Conservation (phyloP, 2,329 filamentous ascomycete species). For the Septoria petroselini region DNA sequence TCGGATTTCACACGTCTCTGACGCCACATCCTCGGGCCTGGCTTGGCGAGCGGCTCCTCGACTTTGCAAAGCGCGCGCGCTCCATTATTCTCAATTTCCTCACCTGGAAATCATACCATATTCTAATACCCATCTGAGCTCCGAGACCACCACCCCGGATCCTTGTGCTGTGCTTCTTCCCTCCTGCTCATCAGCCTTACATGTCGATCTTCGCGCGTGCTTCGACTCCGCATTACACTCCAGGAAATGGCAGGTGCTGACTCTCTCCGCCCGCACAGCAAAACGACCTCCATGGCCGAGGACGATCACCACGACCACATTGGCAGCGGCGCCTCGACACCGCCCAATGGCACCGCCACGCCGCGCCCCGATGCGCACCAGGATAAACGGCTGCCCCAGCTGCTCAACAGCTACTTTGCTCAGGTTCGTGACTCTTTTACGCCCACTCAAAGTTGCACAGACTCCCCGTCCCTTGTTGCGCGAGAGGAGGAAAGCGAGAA, state of each 20-base stretch:
- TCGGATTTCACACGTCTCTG: constrained; percentile 4
- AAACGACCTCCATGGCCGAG: constrained; percentile 39
- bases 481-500: constrained; percentile 21
- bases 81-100: constrained; percentile 1
- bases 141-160: constrained; percentile 14
- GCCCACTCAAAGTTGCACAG: constrained; percentile 28
- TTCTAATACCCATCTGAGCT: neutral
- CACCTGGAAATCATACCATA: neutral
- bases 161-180: constrained; percentile 10
- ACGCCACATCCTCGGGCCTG: constrained; percentile 13
- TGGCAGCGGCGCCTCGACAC: constrained; percentile 76
- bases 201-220: constrained; percentile 21
- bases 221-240: constrained; percentile 17
- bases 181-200: constrained; percentile 13
- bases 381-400: constrained; percentile 92
- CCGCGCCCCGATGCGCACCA: constrained; percentile 81
- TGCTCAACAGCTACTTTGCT: constrained; percentile 92
- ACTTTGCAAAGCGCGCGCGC: neutral
- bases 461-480: constrained; percentile 39
- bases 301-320: constrained; percentile 74
- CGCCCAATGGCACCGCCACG: constrained; percentile 79
- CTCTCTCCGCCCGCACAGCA: constrained; percentile 29
- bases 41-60: neutral
- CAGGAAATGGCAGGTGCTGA: constrained; percentile 32
- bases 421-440: constrained; percentile 90